A percentile compares a stretch with the other conserved stretches of the same genome.
Conservation (phyloP, 164 flowering plant genomes). For the Liquidambar formosana region DNA sequence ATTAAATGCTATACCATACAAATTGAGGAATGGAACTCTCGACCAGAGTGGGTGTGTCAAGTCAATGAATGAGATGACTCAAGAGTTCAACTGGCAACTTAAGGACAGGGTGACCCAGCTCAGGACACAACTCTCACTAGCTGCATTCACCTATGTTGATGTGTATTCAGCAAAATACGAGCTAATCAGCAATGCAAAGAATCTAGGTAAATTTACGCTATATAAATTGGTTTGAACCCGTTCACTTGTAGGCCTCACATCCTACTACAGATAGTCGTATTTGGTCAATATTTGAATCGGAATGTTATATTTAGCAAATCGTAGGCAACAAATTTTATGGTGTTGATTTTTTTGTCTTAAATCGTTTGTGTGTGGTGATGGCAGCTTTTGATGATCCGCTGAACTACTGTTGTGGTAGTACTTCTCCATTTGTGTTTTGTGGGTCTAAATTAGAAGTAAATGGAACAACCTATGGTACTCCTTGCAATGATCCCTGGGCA, state of each 20-base stretch:
- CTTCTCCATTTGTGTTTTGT: not conserved
- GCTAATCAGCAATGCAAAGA: conserved; percentile 6
- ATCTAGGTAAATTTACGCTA: conserved; percentile 5
- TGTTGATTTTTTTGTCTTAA: not conserved
- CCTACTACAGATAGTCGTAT: too few species aligned
- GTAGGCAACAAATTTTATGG: too few species aligned
- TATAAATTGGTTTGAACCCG: not conserved
- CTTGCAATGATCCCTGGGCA: conserved; percentile 8
- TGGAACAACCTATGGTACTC: conserved; percentile 6
- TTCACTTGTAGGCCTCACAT: too few species aligned
- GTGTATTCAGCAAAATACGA: conserved; percentile 3
- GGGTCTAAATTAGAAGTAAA: conserved; percentile 10
- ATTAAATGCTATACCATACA: not conserved
- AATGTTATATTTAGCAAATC: too few species aligned
- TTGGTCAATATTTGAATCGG: too few species aligned
- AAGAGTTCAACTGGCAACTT: conserved; percentile 11
- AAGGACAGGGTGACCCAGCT: not conserved
- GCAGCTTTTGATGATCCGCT: conserved; percentile 19
- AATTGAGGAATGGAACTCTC: not conserved
- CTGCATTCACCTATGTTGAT: conserved; percentile 8
- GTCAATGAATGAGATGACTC: not conserved
- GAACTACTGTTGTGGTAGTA: conserved; percentile 13
- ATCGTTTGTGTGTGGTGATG: not conserved
- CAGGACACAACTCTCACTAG: conserved; percentile 1
- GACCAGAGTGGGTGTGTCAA: conserved; percentile 2